Conservation (phyloP, 2,329 filamentous ascomycete species). For the Colletotrichum sp. region DNA sequence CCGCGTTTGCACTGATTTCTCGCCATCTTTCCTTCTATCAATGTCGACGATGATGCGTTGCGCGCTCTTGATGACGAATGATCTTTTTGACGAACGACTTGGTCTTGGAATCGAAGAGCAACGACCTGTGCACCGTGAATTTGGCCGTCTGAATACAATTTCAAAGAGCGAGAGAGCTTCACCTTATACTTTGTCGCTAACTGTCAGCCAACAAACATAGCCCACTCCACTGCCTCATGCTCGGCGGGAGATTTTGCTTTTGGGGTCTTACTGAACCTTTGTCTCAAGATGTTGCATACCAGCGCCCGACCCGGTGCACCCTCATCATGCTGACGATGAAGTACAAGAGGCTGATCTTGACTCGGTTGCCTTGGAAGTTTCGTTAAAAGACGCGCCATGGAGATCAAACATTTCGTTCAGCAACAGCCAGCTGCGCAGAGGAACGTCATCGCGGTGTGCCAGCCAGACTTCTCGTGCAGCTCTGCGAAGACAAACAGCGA, state of each 20-base stretch:
- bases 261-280: neutral
- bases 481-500: neutral
- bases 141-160: neutral
- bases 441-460: neutral
- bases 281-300: neutral
- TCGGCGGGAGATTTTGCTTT: neutral
- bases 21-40: conserved; percentile 27
- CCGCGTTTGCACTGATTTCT: conserved; percentile 28
- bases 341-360: neutral
- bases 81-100: conserved; percentile 46
- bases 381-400: neutral
- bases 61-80: conserved; percentile 42
- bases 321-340: neutral
- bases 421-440: neutral
- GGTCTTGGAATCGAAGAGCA: conserved; percentile 49
- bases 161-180: neutral
- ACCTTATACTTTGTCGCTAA: neutral
- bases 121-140: conserved; percentile 48
- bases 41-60: conserved; percentile 45
- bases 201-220: neutral
- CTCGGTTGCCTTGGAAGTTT: neutral
- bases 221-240: neutral
- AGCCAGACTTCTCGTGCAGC: neutral
- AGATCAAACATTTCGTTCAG: neutral
- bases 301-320: neutral